phyloP scores from a whole-genome alignment of 2,329 filamentous ascomycete species.

The Alternaria brassicicola region DNA sequence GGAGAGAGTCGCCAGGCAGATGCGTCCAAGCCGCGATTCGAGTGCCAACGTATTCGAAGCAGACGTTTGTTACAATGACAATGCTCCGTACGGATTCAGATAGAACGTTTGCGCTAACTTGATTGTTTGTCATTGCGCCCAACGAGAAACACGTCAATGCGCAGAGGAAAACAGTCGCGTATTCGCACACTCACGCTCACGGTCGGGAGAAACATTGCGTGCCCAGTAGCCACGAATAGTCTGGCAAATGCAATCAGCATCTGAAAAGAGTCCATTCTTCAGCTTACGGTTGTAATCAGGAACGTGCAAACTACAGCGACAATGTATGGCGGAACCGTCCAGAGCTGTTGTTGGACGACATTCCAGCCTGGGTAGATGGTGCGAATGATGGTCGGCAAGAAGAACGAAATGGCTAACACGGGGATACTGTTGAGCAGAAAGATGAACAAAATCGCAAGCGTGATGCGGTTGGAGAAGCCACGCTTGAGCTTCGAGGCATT shows the following conservation, averaged over 20 bases:
- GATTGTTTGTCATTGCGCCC: slow-evolving; percentile 67
- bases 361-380: slow-evolving; percentile 66
- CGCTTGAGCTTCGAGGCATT: slow-evolving; percentile 62
- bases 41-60: slow-evolving; percentile 72
- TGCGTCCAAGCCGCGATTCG: slow-evolving; percentile 68
- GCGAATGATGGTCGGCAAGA: slow-evolving; percentile 69
- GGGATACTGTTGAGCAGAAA: slow-evolving; percentile 70
- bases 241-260: slow-evolving; percentile 63
- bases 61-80: slow-evolving; percentile 51
- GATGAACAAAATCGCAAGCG: slow-evolving; percentile 59
- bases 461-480: slow-evolving; percentile 67
- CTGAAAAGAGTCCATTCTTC: slow-evolving; percentile 62
- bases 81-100: slow-evolving; percentile 65
- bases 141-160: slow-evolving; percentile 65
- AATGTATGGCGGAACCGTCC: slow-evolving; percentile 70
- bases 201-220: slow-evolving; percentile 69
- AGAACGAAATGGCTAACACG: slow-evolving; percentile 70
- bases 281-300: slow-evolving; percentile 63
- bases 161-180: slow-evolving; percentile 71
- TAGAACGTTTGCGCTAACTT: slow-evolving; percentile 71
- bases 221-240: slow-evolving; percentile 68
- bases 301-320: slow-evolving; percentile 69
- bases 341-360: slow-evolving; percentile 67
- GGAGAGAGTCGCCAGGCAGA: slow-evolving; percentile 63
- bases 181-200: slow-evolving; percentile 56